A percentile compares a stretch with the other conserved stretches of the same genome.
Evolutionary conservation across 1,139 yeast species (phyloP).

Genomic region (Starmera stellimalicola): DNA sequence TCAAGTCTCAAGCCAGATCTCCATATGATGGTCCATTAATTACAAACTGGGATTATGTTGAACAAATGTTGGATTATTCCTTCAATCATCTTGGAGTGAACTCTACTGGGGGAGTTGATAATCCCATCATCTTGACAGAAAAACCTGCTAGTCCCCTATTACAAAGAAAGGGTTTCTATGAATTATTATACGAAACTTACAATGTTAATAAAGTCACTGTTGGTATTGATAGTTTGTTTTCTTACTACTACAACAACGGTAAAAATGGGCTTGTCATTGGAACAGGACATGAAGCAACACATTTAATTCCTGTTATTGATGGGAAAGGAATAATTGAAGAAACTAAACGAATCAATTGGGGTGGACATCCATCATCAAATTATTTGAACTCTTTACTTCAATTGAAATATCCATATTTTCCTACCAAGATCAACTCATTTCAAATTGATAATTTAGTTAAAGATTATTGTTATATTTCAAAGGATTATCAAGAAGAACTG

Average conservation of each 20-base stretch:
- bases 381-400: conserved; percentile 56
- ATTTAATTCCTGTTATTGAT: conserved; percentile 67
- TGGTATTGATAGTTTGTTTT: conserved; percentile 77
- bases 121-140: conserved; percentile 80
- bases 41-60: conserved; percentile 90
- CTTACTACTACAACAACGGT: conserved; percentile 44
- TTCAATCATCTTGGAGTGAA: conserved; percentile 69
- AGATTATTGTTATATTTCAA: conserved; percentile 72
- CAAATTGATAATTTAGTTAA: conserved; percentile 64
- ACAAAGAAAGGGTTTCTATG: conserved; percentile 70
- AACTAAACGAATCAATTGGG: conserved; percentile 84
- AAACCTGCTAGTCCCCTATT: conserved; percentile 58
- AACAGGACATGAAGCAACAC: conserved; percentile 77
- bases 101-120: conserved; percentile 49
- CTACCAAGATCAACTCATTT: conserved; percentile 52
- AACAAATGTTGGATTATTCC: conserved; percentile 72
- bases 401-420: conserved; percentile 88
- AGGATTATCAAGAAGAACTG: conserved; percentile 58
- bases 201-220: conserved; percentile 62
- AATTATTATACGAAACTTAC: conserved; percentile 75
- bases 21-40: conserved; percentile 85
- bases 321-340: conserved; percentile 59
- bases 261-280: conserved; percentile 64
- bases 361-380: conserved; percentile 67
- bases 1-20: conserved; percentile 58